phyloP scores from a whole-genome alignment of 2,329 filamentous ascomycete species.

The Herpotrichia juniperi region DNA sequence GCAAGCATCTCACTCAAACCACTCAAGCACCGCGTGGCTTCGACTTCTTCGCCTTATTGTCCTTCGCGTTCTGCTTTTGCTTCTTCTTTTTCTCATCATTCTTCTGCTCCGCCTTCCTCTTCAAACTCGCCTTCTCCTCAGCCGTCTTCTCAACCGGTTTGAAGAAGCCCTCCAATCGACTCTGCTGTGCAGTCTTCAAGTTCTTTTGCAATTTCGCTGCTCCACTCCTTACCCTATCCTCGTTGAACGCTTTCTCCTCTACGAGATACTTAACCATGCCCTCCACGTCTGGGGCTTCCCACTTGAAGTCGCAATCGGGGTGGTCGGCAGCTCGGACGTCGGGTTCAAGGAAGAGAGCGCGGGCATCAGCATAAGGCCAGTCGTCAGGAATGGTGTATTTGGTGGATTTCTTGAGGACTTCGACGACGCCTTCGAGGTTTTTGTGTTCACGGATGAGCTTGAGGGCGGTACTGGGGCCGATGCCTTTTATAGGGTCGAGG shows the following conservation, averaged over 20 bases:
- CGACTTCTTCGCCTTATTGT: conserved; percentile 88
- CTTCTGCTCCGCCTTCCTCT: conserved; percentile 94
- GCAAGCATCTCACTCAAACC: neutral
- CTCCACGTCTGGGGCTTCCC: conserved; percentile 91
- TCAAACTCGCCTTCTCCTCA: conserved; percentile 80
- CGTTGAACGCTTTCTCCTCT: conserved; percentile 93
- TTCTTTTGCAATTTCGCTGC: conserved; percentile 86
- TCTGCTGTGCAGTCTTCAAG: conserved; percentile 88
- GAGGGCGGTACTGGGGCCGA: conserved; percentile 89
- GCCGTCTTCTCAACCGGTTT: conserved; percentile 89
- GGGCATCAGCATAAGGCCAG: conserved; percentile 93
- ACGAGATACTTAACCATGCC: conserved; percentile 90
- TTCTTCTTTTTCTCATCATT: conserved; percentile 94
- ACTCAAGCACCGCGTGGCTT: conserved; percentile 74
- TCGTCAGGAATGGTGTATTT: conserved; percentile 92
- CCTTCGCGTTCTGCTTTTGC: conserved; percentile 90
- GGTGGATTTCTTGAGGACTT: conserved; percentile 75
- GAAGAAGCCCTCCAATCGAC: conserved; percentile 94
- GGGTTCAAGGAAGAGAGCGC: conserved; percentile 88
- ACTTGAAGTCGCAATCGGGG: conserved; percentile 93
- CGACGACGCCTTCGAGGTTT: conserved; percentile 84
- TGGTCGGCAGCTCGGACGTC: conserved; percentile 85
- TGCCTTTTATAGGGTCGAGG: conserved; percentile 92
- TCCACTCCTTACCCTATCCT: conserved; percentile 84
- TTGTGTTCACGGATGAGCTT: conserved; percentile 94